Percentiles rank a stretch among this genome's conserved stretches.
Evolutionary conservation across 108 stramenopile genomes (phyloP).

Genomic region (Skeletonema tropicum): DNA sequence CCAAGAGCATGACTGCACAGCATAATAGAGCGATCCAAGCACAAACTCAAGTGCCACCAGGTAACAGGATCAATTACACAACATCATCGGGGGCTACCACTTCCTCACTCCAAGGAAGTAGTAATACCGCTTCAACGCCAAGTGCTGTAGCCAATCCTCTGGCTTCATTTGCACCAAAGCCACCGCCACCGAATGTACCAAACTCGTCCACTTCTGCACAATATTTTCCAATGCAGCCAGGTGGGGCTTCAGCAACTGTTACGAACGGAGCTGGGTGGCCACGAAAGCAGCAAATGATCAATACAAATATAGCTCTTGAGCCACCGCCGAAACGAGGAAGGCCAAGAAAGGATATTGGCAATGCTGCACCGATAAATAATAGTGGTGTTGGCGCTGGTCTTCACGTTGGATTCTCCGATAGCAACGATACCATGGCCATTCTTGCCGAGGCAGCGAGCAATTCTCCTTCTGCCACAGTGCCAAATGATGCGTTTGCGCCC

Average conservation of each 20-base stretch:
- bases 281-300: not conserved
- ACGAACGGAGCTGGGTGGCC: not conserved
- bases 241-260: not conserved
- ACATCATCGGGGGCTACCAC: not conserved
- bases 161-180: not conserved
- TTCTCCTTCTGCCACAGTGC: slow-evolving; percentile 3
- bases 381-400: not conserved
- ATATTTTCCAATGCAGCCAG: not conserved
- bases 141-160: not conserved
- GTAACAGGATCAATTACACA: not conserved
- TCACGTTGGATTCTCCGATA: not conserved
- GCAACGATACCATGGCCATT: not conserved
- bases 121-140: not conserved
- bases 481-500: slow-evolving; percentile 4
- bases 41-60: not conserved
- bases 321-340: not conserved
- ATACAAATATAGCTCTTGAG: not conserved
- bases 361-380: not conserved
- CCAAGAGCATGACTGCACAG: not conserved
- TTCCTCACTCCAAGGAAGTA: not conserved
- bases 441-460: slow-evolving; percentile 4
- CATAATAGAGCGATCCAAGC: not conserved
- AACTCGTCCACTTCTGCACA: not conserved
- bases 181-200: not conserved
- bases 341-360: not conserved